These are phyloP conservation scores for Beauveria rudraprayagi DNA, from an alignment of 2,329 filamentous ascomycete species.

Conservation along the genomic window DNA sequence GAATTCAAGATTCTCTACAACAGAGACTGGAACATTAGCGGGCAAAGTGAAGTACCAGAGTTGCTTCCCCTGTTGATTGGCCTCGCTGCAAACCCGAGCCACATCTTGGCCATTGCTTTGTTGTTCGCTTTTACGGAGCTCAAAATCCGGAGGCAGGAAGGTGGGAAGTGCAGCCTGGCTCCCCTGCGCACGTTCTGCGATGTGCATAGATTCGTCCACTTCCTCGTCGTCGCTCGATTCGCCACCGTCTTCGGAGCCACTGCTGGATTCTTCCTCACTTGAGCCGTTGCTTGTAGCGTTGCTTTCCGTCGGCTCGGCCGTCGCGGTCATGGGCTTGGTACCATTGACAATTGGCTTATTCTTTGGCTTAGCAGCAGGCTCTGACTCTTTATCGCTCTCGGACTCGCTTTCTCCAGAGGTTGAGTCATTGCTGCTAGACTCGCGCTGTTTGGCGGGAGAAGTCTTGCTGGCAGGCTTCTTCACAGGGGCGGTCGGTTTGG, in stretches of 20 bases:
- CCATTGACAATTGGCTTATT: constrained; percentile 15
- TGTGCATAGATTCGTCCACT: constrained; percentile 32
- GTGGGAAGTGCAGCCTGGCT: constrained; percentile 33
- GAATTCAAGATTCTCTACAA: constrained; percentile 57
- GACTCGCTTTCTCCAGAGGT: constrained; percentile 17
- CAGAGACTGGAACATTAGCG: constrained; percentile 57
- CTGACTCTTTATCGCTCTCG: constrained; percentile 19
- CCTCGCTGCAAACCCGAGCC: constrained; percentile 47
- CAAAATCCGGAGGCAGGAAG: constrained; percentile 44
- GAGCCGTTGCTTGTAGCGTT: constrained; percentile 15
- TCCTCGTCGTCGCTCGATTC: constrained; percentile 20
- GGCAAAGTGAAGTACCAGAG: constrained; percentile 76
- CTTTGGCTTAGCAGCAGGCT: constrained; percentile 16
- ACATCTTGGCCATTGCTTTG: constrained; percentile 36
- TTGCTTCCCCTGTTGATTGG: constrained; percentile 60
- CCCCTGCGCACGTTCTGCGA: constrained; percentile 23
- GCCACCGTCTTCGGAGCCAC: constrained; percentile 16
- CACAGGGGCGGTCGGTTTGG: neutral
- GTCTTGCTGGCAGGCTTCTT: constrained; percentile 14
- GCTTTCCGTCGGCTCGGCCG: constrained; percentile 13
- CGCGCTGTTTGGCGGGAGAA: constrained; percentile 14
- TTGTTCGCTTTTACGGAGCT: constrained; percentile 39
- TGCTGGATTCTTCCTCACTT: neutral
- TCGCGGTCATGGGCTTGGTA: constrained; percentile 1
- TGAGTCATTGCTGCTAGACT: constrained; percentile 20